These are phyloP conservation scores for Epichloe uncinata DNA, from an alignment of 2,329 filamentous ascomycete species.

Conservation along the genomic window DNA sequence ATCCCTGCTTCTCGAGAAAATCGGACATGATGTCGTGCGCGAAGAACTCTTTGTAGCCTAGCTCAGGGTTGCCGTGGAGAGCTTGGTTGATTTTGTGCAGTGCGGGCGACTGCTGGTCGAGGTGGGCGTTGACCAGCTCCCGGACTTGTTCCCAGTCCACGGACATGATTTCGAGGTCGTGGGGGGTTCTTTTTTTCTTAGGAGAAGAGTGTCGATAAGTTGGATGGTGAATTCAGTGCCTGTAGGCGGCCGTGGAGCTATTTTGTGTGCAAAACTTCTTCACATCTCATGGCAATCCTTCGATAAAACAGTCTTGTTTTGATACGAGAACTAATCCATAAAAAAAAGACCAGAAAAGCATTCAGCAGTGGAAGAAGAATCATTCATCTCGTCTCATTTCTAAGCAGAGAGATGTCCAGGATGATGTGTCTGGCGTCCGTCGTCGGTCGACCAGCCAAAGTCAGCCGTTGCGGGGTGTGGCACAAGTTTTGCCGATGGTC, in stretches of 20 bases:
- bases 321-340: too few relatives aligned
- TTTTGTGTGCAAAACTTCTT: too few relatives aligned
- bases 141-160: conserved; percentile 1
- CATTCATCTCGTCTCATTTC: too few relatives aligned
- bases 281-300: too few relatives aligned
- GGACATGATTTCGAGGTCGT: background rate
- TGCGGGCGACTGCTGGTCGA: background rate
- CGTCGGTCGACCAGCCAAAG: too few relatives aligned
- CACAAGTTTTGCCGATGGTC: background rate
- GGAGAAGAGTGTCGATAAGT: background rate
- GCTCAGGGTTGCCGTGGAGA: conserved; percentile 15
- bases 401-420: too few relatives aligned
- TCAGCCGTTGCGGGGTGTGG: background rate
- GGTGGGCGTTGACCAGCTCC: background rate
- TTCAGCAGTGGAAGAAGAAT: too few relatives aligned
- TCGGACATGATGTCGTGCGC: conserved; percentile 15
- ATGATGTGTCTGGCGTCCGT: too few relatives aligned
- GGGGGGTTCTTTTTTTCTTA: background rate
- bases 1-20: conserved; percentile 12
- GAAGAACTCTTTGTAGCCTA: conserved; percentile 16
- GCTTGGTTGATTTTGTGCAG: conserved; percentile 1
- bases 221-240: background rate
- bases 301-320: too few relatives aligned
- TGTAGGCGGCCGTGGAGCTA: too few relatives aligned
- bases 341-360: too few relatives aligned